Evolutionary conservation across 176 grass and related monocot genomes (phyloP), one percentile per base, ranked within the genome.

Genomic region (Calamus simplicifolius): DNA sequence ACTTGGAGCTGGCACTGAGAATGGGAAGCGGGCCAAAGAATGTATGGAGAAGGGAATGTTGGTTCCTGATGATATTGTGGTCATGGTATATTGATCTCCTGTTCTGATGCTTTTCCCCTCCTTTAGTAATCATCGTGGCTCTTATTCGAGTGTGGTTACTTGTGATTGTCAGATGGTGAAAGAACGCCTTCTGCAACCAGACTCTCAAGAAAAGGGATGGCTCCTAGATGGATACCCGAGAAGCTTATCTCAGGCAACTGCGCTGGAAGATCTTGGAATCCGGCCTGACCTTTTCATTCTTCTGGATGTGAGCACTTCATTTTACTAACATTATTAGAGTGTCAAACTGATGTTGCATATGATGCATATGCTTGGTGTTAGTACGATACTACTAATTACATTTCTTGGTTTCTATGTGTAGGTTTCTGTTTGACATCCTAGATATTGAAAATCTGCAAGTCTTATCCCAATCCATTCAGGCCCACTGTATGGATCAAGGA

Each of bases 41-140:
- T 98, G 80, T 63, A 98, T 98, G 87, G 87, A 88, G 57, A 98
- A 98, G 79, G 93, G 93, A 1, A 61, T 71, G 88, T 61, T 98
- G 49, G 94, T 98, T 29, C 94, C 94, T 3, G 59, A 85, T 76
- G 94, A 83, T 76, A 98, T 98, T 27, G 84, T 89, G 63, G 88
- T 92, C 68, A 83, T 81, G 75, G 94, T 98, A 68, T 48, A 73
- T 61, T 13, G 35, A 16, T 19, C 27, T 54, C 28, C 1, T 35
- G 31, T 64, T 52, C 79, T 49, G 10, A 28, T 16, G 5, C 29
- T 25, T 25, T 4, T 54, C 5, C 19, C 16, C 25, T 15, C 48
- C 51, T 54, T 53, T 63, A 6, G 18, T 54, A 48, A 43, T 53
- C 25, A 43, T 13, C 35, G 2, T 27, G 14, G 26, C 5, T 50